Base-by-base conservation (phyloP, 257 asterid species). In the Paraleonurus japonicus region DNA sequence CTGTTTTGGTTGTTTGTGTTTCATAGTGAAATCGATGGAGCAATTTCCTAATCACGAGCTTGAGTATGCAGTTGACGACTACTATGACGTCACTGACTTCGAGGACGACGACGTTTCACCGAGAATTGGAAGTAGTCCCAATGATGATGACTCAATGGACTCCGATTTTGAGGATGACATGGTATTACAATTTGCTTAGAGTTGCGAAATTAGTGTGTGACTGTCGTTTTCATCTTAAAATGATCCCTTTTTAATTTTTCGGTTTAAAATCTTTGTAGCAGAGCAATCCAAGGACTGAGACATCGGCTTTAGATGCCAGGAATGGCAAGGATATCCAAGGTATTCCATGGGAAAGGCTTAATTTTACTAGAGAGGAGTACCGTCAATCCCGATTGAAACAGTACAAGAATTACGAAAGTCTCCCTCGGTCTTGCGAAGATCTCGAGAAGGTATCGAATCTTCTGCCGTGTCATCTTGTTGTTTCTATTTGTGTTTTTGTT, bases 301-400 rank as follows among this genome's bases (percentile, higher is more conserved):
- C 98, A 30, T 90, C 96, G 12, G 96, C 96, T 62, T 30, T 79
- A 50, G 98, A 92, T 67, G 95, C 81, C 35, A 90, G 80, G 81
- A 84, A 88, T 64, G 99, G 99, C 20, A 94, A 94, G 83, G 99
- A 94, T 82, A 89, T 91, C 19, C 99, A 94, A 79, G 99, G 99
- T 61, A 91, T 94, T 67, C 97, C 97, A 1, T 94, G 97, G 99
- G 97, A 88, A 75, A 84, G 96, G 75, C 88, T 91, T 60, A 86
- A 83, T 74, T 85, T 85, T 50, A 85, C 96, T 7, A 82, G 97
- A 71, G 93, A 85, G 27, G 78, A 84, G 81, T 94, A 89, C 65
- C 89, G 99, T 5, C 85, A 88, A 69, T 76, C 88, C 20, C 81
- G 99, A 48, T 79, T 94, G 83, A 81, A 85, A 88, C 89, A 86